Evolutionary conservation across 805 yeast species (phyloP), one percentile per base, ranked within the genome.

Genomic region (Komagataella kurtzmanii): DNA sequence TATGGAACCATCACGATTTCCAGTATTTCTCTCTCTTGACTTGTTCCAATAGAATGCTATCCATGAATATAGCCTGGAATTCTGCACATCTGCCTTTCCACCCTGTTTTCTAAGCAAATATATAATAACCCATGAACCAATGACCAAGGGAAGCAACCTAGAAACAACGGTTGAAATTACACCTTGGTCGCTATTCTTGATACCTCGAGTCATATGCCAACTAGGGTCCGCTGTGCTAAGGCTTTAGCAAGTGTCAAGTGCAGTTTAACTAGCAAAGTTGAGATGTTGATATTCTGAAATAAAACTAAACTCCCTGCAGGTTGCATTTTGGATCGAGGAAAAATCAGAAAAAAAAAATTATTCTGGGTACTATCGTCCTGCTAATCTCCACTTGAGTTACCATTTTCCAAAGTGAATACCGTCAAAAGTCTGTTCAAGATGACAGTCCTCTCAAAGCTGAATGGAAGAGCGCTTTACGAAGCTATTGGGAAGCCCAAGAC

Each of bases 401-500:
- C 30, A 1, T 14, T 30, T 17, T 18, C 44, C 24, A 51, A 43
- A 10, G 45, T 51, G 44, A 50, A 45, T 43, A 44, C 45, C 36
- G 21, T 51, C 5, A 44, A 45, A 23, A 45, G 50, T 30, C 40
- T 44, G 17, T 12, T 48, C 10, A 23, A 8, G 17, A 19, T 36
- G 19, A 19, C n/a, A 14, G 21, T 51, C 44, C 6, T 12, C 24
- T 17, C 21, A 17, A 46, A 45, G 49, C 59, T 66, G 18, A 58
- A 65, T 17, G 97, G 97, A 1, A 73, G 95, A 54, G 80, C 76
- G 49, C 74, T 93, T 1, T 91, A 70, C 63, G 75, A 85, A 47
- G 66, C 76, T 12, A 70, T 91, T 14, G 93, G 93, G 0, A 60
- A 68, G 19, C 99, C 99, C 2, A 77, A 73, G 49, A 87, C 85